Conservation (phyloP, 257 asterid species). For the Lantana camara region DNA sequence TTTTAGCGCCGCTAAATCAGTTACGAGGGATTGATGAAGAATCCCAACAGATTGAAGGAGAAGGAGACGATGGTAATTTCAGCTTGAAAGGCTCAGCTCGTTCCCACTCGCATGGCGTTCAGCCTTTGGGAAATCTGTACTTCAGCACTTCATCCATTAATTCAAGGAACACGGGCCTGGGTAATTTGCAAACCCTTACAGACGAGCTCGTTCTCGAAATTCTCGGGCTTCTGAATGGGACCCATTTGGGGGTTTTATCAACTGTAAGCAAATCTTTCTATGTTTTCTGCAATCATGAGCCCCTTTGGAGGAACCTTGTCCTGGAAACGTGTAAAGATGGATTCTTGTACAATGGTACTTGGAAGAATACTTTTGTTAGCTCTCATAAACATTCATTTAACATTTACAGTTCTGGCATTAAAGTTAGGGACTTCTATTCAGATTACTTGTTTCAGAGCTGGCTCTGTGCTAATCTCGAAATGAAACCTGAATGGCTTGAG, state of each 20-base stretch:
- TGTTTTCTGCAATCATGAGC: conserved; percentile 88
- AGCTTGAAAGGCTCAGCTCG: conserved; percentile 61
- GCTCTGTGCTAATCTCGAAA: conserved; percentile 98
- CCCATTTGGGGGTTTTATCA: conserved; percentile 70
- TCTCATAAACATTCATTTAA: conserved; percentile 32
- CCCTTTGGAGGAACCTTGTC: conserved; percentile 91
- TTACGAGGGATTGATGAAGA: conserved; percentile 28
- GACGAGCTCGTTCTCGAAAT: conserved; percentile 93
- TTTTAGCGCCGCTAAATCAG: conserved; percentile 8
- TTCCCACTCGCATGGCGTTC: conserved; percentile 74
- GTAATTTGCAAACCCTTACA: conserved; percentile 65
- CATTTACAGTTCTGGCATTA: conserved; percentile 40
- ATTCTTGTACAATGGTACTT: conserved; percentile 60
- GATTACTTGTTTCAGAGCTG: conserved; percentile 98
- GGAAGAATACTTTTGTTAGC: conserved; percentile 66
- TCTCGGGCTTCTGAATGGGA: conserved; percentile 65
- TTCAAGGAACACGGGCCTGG: conserved; percentile 80
- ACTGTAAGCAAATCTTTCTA: conserved; percentile 87
- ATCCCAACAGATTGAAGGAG: conserved; percentile 27
- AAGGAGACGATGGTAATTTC: conserved; percentile 59
- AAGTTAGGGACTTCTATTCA: conserved; percentile 82
- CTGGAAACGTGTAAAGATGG: conserved; percentile 58
- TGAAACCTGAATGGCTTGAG: conserved; percentile 91
- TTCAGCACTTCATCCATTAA: conserved; percentile 56
- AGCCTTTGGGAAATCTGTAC: conserved; percentile 88